Evolutionary conservation across 345 rosid genomes (phyloP).

Genomic region (Brassica carinata): DNA sequence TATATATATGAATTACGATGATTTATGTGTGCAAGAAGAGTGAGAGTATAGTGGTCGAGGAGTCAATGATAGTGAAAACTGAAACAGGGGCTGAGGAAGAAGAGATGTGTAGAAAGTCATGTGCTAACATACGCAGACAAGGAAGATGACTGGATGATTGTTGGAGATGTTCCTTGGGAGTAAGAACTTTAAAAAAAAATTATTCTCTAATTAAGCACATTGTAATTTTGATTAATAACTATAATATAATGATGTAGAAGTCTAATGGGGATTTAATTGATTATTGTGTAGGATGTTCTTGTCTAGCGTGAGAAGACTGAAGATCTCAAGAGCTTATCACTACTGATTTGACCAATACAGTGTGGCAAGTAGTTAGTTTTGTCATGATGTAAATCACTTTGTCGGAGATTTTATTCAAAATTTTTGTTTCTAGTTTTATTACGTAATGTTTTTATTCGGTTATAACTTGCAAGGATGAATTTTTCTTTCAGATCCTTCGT

Average conservation of each 20-base stretch:
- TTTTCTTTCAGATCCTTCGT: neutral
- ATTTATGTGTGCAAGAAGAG: neutral
- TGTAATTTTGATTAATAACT: neutral
- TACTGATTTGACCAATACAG: constrained; percentile 42
- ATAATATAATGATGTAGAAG: constrained; percentile 24
- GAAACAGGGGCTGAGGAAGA: constrained; percentile 47
- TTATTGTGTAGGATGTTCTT: constrained; percentile 39
- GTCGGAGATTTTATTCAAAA: constrained; percentile 15
- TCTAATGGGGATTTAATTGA: constrained; percentile 3
- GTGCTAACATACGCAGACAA: constrained; percentile 45
- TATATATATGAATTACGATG: neutral
- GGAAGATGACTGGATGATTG: constrained; percentile 49
- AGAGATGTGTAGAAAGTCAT: constrained; percentile 43
- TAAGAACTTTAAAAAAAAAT: constrained; percentile 1
- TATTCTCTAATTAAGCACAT: neutral
- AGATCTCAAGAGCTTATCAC: constrained; percentile 46
- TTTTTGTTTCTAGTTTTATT: constrained; percentile 34
- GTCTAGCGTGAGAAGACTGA: constrained; percentile 47
- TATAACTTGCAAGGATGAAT: constrained; percentile 25
- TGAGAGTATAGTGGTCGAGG: constrained; percentile 1
- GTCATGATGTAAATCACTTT: constrained; percentile 41
- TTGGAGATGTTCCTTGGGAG: constrained; percentile 49
- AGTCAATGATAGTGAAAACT: constrained; percentile 14
- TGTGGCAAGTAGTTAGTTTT: constrained; percentile 27
- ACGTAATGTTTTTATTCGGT: constrained; percentile 14